Evolutionary conservation across 108 stramenopile genomes (phyloP), one percentile per base, ranked within the genome.

Genomic region (Nannochloropsis salina): DNA sequence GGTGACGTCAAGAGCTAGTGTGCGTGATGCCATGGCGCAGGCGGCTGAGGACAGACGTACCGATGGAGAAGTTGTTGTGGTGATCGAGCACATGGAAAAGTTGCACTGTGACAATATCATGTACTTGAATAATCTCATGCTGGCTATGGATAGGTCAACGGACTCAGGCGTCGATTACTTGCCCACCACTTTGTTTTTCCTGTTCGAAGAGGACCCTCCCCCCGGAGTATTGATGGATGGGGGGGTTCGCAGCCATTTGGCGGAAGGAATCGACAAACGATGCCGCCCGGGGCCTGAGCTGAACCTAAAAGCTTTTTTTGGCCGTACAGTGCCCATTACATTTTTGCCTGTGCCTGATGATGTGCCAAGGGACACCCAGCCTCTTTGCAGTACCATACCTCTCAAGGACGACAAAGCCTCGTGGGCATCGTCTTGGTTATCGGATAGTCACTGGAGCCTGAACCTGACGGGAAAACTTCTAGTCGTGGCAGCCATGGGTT

Each of bases 171-270:
- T n/a, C 20, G 61, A n/a, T n/a, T 2, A 1, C 61, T 74, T 74
- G 61, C 15, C n/a, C 61, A 15, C 61, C 61, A 74, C 61, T 2
- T 74, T 74, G 20, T 6, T 74, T 3, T 74, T 74, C 61, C 4
- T 74, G 61, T 74, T 74, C n/a, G 61, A 74, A 74, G 6, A 74
- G n/a, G 61, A 74, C 61, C 61, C 61, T 74, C 61, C 61, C n/a
- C 61, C 20, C 2, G 20, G 61, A n/a, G 61, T n/a, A n/a, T 2
- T 74, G 61, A n/a, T 74, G 61, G 61, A 74, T 74, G 61, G 61
- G 20, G 61, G 61, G n/a, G n/a, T 74, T 74, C 61, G 61, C 61
- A 74, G 61, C 61, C 61, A 74, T 2, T n/a, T 74, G 61, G 61
- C n/a, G 61, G 61, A 74, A 3, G 61, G 20, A 15, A 74, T 74